Conservation (phyloP, 148 eudicot genomes). For the Hydrangea macrophylla region DNA sequence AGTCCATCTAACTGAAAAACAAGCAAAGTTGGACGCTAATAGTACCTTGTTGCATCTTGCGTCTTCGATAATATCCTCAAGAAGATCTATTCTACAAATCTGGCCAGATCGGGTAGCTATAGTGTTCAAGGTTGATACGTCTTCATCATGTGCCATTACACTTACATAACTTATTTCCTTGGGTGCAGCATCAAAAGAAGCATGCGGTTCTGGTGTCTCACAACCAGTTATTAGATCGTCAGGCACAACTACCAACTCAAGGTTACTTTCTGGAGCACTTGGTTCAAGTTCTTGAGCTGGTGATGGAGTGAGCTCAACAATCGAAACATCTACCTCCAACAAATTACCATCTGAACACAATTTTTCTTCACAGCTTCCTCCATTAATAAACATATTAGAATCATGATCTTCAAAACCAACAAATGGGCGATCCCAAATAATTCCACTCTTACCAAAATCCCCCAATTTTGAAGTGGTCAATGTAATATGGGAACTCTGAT, state of each 20-base stretch:
- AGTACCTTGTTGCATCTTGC: slow-evolving; percentile 75
- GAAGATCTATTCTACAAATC: slow-evolving; percentile 46
- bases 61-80: slow-evolving; percentile 62
- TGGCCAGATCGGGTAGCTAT: slow-evolving; percentile 51
- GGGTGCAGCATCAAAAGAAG: slow-evolving; percentile 18
- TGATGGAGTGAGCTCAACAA: too few species aligned
- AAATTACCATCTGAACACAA: too few species aligned
- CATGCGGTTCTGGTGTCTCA: slow-evolving; percentile 25
- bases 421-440: slow-evolving; percentile 3
- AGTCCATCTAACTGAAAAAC: neutral
- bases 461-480: too few species aligned
- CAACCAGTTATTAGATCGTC: slow-evolving; percentile 8
- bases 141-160: slow-evolving; percentile 30
- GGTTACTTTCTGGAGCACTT: slow-evolving; percentile 14
- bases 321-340: too few species aligned
- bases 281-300: slow-evolving; percentile 13
- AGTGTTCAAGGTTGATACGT: slow-evolving; percentile 29
- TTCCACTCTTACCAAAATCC: slow-evolving; percentile 15
- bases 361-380: slow-evolving; percentile 18
- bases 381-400: slow-evolving; percentile 12
- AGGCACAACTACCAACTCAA: slow-evolving; percentile 21
- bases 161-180: slow-evolving; percentile 15
- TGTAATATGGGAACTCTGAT: slow-evolving; percentile 14
- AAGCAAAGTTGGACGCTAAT: neutral
- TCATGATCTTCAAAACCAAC: neutral